Percentiles rank a stretch among this genome's conserved stretches.
phyloP scores from a whole-genome alignment of 1,284 basidiomycete species.

The Sporisorium exsertum region DNA sequence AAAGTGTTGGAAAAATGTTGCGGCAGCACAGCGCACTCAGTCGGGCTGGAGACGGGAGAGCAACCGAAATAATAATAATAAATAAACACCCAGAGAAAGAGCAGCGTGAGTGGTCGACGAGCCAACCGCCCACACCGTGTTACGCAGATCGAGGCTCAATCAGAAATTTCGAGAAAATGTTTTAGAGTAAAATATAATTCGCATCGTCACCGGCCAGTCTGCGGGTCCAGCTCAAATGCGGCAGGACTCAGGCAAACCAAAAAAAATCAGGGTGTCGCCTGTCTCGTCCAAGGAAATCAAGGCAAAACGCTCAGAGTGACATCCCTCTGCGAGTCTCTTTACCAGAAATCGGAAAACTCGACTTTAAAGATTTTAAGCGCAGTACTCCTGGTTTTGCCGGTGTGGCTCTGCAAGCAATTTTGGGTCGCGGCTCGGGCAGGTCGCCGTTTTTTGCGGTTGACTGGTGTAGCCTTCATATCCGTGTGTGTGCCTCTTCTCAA shows the following conservation, averaged over 20 bases:
- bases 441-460: no score
- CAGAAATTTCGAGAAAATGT: no score
- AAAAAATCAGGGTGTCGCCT: slow-evolving; percentile 4
- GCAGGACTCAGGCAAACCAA: neutral
- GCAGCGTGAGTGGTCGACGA: slow-evolving; percentile 2
- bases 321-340: no score
- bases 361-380: no score
- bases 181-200: neutral
- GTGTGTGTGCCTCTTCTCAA: neutral
- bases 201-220: neutral
- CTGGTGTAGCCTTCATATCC: neutral
- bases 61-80: neutral
- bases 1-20: neutral
- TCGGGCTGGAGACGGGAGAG: no score
- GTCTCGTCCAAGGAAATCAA: neutral
- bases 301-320: slow-evolving; percentile 16
- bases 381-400: no score
- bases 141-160: slow-evolving; percentile 4
- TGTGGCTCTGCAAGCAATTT: no score
- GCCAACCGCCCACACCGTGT: neutral
- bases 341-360: neutral
- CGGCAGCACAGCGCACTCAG: no score
- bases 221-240: neutral
- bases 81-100: neutral
- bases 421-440: no score